Evolutionary conservation across 2,329 filamentous ascomycete genomes (phyloP).

Genomic region (Berkeleyomyces basicola): DNA sequence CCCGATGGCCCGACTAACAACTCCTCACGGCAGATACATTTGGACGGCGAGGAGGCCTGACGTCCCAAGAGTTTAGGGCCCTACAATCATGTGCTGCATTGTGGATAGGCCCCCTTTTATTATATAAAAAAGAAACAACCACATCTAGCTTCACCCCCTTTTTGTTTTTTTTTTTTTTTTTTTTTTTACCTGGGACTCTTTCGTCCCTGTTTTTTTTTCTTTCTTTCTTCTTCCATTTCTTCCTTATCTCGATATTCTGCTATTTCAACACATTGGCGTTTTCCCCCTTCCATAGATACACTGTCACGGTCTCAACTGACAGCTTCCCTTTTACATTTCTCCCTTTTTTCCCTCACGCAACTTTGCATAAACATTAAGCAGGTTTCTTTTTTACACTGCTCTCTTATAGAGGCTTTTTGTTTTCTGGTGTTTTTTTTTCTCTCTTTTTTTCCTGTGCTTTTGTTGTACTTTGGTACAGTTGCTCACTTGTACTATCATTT

Average conservation of each 20-base stretch:
- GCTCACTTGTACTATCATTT: neutral
- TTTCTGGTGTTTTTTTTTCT: neutral
- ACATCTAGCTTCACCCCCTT: neutral
- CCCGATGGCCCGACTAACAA: too few species aligned
- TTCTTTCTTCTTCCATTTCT: neutral
- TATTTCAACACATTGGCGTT: too few species aligned
- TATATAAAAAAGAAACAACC: neutral
- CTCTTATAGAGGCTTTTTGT: neutral
- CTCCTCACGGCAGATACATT: slow-evolving; percentile 18
- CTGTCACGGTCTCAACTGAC: too few species aligned
- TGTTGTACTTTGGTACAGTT: neutral
- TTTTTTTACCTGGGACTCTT: neutral
- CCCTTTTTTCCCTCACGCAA: too few species aligned
- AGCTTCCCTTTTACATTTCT: too few species aligned
- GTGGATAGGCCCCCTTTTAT: too few species aligned
- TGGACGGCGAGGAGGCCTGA: slow-evolving; percentile 21
- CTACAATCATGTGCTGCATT: neutral
- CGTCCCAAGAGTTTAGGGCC: neutral
- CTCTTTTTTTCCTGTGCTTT: neutral
- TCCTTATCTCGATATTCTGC: too few species aligned
- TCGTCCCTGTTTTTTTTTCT: neutral
- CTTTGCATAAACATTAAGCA: neutral
- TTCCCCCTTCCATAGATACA: too few species aligned
- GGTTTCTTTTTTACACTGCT: neutral
- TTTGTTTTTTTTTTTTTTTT: neutral